A percentile compares a stretch with the other conserved stretches of the same genome.
These are phyloP conservation scores for Neofusicoccum laricinum DNA, from an alignment of 2,329 filamentous ascomycete genomes.

Conservation along the genomic window DNA sequence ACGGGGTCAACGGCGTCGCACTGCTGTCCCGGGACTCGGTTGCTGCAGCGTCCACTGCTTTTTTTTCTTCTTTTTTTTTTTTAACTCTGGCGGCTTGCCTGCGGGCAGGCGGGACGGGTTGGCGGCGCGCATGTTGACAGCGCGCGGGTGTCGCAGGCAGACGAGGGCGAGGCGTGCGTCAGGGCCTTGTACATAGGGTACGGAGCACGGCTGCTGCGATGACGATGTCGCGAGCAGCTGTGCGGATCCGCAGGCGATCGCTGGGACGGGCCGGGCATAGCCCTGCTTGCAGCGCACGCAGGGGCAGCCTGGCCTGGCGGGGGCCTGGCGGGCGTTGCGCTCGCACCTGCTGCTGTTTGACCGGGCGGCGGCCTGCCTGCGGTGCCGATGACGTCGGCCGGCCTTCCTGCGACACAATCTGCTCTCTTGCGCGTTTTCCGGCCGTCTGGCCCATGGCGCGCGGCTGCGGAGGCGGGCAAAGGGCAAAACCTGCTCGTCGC, in stretches of 20 bases:
- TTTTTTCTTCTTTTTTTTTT: background rate
- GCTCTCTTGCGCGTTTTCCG: too few species aligned
- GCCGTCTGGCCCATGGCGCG: too few species aligned
- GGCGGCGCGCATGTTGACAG: background rate
- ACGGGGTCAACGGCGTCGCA: background rate
- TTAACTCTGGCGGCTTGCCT: background rate
- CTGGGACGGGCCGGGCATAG: constrained; percentile 6
- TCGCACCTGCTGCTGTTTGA: background rate
- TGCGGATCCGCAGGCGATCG: constrained; percentile 9
- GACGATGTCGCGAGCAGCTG: background rate
- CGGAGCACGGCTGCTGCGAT: background rate
- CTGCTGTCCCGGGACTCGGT: background rate
- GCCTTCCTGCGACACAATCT: too few species aligned
- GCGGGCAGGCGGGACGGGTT: background rate
- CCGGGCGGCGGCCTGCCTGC: background rate
- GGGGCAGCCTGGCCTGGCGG: background rate
- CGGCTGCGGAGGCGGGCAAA: background rate
- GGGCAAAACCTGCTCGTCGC: background rate
- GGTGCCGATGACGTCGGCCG: background rate
- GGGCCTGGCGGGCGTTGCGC: background rate
- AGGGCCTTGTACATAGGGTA: background rate
- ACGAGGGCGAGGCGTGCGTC: too few species aligned
- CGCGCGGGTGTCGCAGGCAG: background rate
- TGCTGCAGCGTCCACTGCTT: background rate
- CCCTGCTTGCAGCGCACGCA: background rate